These are phyloP conservation scores for Aphanomyces invadans DNA, from an alignment of 352 stramenopile species.

Conservation along the genomic window DNA sequence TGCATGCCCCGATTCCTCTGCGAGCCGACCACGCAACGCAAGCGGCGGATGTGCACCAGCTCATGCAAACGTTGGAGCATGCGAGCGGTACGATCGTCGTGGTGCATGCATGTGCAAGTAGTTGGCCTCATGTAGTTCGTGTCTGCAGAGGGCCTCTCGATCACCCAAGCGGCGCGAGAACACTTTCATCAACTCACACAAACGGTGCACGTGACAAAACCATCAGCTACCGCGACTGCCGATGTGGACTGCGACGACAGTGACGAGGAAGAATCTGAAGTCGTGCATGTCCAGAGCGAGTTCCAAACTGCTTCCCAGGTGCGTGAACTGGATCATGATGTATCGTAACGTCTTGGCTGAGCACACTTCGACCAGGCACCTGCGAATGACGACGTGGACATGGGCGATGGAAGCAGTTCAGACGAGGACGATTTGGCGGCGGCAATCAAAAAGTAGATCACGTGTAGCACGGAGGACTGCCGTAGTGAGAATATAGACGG, in stretches of 20 bases:
- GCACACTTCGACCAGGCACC: too few species aligned
- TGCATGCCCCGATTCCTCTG: conserved; percentile 69
- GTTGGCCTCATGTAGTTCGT: not conserved
- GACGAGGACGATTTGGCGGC: conserved; percentile 56
- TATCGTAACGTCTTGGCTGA: too few species aligned
- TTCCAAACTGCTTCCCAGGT: conserved; percentile 29
- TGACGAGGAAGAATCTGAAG: conserved; percentile 65
- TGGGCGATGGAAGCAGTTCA: conserved; percentile 39
- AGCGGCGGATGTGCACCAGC: conserved; percentile 59
- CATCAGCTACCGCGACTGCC: conserved; percentile 22
- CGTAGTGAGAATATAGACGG: not conserved
- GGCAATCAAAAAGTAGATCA: conserved; percentile 63
- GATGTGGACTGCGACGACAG: conserved; percentile 34
- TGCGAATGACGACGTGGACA: conserved; percentile 28
- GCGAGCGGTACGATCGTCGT: conserved; percentile 32
- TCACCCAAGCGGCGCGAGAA: conserved; percentile 35
- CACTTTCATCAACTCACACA: conserved; percentile 59
- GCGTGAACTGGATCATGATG: too few species aligned
- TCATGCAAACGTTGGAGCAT: conserved; percentile 63
- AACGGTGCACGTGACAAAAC: conserved; percentile 32
- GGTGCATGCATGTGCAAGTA: not conserved
- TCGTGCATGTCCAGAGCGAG: conserved; percentile 62
- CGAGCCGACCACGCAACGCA: conserved; percentile 49
- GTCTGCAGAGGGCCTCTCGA: conserved; percentile 27
- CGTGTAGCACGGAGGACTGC: too few species aligned